Evolutionary conservation across 129 eudicot species (phyloP), one percentile per base, ranked within the genome.

Genomic region (Smallanthus sonchifolius): DNA sequence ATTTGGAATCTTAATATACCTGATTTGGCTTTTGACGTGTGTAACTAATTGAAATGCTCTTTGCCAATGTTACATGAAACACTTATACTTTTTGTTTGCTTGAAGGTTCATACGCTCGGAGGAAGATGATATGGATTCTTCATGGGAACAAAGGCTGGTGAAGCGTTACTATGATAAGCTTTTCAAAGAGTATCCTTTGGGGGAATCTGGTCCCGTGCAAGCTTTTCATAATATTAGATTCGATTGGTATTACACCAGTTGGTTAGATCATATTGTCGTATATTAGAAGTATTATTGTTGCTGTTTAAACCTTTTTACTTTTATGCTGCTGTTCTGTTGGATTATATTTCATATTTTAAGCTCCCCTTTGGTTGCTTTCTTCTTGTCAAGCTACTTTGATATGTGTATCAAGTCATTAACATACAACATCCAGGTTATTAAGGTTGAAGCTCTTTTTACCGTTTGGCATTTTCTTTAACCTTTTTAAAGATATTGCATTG

Each of bases 91-190:
- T 69, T 45, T 63, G 30, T 70, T 67, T 75, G 20, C 54, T 42
- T 7, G 55, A 69, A 90, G 98, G 86, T 94, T 94, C 73, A 94
- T 94, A 69, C 87, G 95, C 44, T 83, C 99, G 7, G 99, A 94
- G 79, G 99, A 91, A 84, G 99, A 94, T 94, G 97, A 94, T 54
- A 79, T 80, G 87, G 75, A 86, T 80, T 80, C 84, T 6, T 94
- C 99, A 63, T 94, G 97, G 99, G 99, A 94, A 79, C 96, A 90
- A 71, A 94, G 86, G 84, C 89, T 94, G 70, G 99, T 94, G 80
- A 94, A 91, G 83, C 96, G 99, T 62, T 94, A 94, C 84, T 94
- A 94, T 83, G 91, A 83, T 84, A 94, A 94, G 88, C 99, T 94
- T 56, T 94, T 94, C 54, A 94, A 91, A 81, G 99, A 94, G 97